Evolutionary conservation across 805 yeast genomes (phyloP).

Genomic region (Suhomyces faveliae): DNA sequence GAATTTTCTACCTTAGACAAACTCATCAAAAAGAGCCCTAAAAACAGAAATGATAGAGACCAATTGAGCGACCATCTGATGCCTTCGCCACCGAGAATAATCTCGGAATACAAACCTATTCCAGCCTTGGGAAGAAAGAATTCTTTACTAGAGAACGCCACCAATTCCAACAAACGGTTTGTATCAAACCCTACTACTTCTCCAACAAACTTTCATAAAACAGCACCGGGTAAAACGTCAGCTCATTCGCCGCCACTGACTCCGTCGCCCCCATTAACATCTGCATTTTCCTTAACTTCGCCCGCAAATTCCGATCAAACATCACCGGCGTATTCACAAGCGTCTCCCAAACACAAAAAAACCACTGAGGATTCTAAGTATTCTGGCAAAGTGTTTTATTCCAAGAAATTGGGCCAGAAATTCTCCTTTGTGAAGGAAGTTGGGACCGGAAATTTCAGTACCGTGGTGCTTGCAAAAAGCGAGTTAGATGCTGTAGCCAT

Average conservation of each 20-base stretch:
- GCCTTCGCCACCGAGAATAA: conserved; percentile 20
- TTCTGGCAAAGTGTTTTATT: conserved; percentile 8
- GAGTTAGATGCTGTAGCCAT: conserved; percentile 54
- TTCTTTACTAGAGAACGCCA: conserved; percentile 14
- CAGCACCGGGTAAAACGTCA: not conserved
- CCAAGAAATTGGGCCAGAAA: conserved; percentile 8
- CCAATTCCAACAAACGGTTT: conserved; percentile 16
- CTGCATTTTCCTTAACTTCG: conserved; percentile 4
- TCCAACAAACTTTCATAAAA: not conserved
- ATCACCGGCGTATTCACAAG: not conserved
- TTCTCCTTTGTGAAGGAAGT: conserved; percentile 35
- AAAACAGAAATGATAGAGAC: not conserved
- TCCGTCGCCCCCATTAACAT: conserved; percentile 2
- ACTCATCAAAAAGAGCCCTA: conserved; percentile 1
- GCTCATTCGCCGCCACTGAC: conserved; percentile 1
- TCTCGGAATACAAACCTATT: conserved; percentile 39
- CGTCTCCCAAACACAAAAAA: not conserved
- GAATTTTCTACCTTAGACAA: not conserved
- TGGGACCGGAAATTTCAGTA: conserved; percentile 71
- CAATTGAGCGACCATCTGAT: not conserved
- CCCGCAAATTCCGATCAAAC: not conserved
- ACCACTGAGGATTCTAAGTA: conserved; percentile 2
- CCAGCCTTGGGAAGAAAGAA: conserved; percentile 18
- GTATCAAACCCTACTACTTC: conserved; percentile 20
- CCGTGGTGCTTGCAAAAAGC: conserved; percentile 50